phyloP scores from a whole-genome alignment of 176 grass and related monocot genomes.

The Avena eriantha region DNA sequence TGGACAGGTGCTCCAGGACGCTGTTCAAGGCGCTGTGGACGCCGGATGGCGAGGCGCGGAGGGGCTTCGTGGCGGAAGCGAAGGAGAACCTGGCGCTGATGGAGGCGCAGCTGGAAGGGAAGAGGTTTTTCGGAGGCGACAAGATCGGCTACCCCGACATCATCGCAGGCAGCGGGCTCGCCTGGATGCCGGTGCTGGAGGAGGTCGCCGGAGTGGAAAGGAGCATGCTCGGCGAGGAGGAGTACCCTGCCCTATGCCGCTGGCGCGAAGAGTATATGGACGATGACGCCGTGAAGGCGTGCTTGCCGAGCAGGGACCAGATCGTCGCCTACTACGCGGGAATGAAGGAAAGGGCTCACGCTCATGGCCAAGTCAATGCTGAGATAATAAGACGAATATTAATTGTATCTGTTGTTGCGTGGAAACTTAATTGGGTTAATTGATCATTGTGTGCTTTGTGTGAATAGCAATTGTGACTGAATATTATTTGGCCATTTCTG shows the following conservation, averaged over 20 bases:
- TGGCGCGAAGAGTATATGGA: slow-evolving; percentile 50
- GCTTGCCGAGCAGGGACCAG: slow-evolving; percentile 45
- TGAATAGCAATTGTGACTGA: too few relatives aligned
- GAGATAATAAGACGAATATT: not conserved
- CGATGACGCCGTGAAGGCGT: slow-evolving; percentile 41
- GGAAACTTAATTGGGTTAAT: too few relatives aligned
- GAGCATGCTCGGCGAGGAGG: slow-evolving; percentile 41
- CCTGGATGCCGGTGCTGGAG: slow-evolving; percentile 41
- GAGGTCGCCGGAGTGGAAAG: slow-evolving; percentile 43
- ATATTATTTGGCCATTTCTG: too few relatives aligned
- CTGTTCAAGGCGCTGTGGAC: slow-evolving; percentile 53
- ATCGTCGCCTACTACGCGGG: slow-evolving; percentile 34
- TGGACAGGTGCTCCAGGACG: slow-evolving; percentile 38
- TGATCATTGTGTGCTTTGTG: too few relatives aligned
- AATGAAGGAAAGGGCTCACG: slow-evolving; percentile 28
- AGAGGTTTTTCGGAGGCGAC: slow-evolving; percentile 65
- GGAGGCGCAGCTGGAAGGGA: slow-evolving; percentile 51
- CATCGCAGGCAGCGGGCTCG: slow-evolving; percentile 38
- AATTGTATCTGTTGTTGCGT: too few relatives aligned
- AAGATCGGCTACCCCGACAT: slow-evolving; percentile 52
- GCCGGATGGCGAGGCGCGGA: slow-evolving; percentile 38
- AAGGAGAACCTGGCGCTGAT: slow-evolving; percentile 44
- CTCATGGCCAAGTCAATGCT: not conserved
- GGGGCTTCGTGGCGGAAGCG: slow-evolving; percentile 38
- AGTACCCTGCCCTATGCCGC: slow-evolving; percentile 42